Percentiles rank a stretch among this genome's conserved stretches.
Conservation (phyloP, 1,139 yeast species). For the Spathaspora sp. region DNA sequence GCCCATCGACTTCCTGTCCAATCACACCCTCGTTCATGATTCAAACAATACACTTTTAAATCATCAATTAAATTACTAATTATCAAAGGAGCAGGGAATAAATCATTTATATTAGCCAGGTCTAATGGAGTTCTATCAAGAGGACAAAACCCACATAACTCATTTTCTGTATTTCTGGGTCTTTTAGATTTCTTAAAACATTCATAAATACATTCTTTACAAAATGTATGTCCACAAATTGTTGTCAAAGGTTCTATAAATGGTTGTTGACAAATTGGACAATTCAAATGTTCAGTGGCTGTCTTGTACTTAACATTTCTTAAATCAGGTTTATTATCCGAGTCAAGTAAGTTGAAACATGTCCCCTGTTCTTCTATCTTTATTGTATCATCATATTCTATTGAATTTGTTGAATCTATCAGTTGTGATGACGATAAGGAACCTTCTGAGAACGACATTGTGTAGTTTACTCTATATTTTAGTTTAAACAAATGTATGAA, state of each 20-base stretch:
- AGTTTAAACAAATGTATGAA: neutral
- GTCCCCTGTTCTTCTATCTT: slow-evolving; percentile 12
- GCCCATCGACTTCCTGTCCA: slow-evolving; percentile 65
- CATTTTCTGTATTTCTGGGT: slow-evolving; percentile 10
- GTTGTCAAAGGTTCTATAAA: slow-evolving; percentile 56
- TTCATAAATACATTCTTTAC: slow-evolving; percentile 51
- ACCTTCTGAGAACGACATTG: slow-evolving; percentile 1
- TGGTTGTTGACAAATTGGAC: slow-evolving; percentile 62
- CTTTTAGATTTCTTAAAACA: slow-evolving; percentile 37
- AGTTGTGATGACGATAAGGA: neutral
- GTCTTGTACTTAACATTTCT: slow-evolving; percentile 34
- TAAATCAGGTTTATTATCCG: slow-evolving; percentile 29
- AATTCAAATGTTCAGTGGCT: slow-evolving; percentile 52
- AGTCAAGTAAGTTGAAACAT: slow-evolving; percentile 19
- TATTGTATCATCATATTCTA: slow-evolving; percentile 13
- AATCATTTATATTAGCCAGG: slow-evolving; percentile 36
- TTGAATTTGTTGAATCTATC: neutral
- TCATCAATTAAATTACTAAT: slow-evolving; percentile 64
- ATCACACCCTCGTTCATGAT: slow-evolving; percentile 53
- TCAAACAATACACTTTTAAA: slow-evolving; percentile 55
- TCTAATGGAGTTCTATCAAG: slow-evolving; percentile 57
- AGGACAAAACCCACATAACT: slow-evolving; percentile 50
- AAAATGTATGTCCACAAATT: slow-evolving; percentile 60
- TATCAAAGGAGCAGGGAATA: slow-evolving; percentile 62
- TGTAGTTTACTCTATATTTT: neutral